Conservation (phyloP, 345 rosid genomes). For the Hibiscus tridactylites region DNA sequence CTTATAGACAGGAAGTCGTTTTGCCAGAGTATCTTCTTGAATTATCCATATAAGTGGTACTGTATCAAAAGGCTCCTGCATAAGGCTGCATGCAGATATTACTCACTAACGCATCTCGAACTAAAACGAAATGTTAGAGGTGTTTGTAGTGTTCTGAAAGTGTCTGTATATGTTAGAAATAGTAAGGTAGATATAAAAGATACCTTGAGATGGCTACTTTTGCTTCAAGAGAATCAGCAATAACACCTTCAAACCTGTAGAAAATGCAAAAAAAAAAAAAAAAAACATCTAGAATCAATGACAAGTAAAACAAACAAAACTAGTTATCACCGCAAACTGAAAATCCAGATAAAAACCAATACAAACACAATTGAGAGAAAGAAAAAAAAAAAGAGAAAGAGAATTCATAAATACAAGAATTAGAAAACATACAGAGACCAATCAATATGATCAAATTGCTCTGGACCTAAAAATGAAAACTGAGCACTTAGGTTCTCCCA, state of each 20-base stretch:
- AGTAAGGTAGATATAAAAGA: slow-evolving; percentile 2
- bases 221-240: slow-evolving; percentile 79
- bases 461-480: slow-evolving; percentile 40
- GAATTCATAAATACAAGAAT: not conserved
- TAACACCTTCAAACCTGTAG: slow-evolving; percentile 79
- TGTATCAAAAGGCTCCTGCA: slow-evolving; percentile 93
- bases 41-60: slow-evolving; percentile 89
- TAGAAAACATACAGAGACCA: slow-evolving; percentile 67
- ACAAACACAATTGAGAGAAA: not conserved
- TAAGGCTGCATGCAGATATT: slow-evolving; percentile 85
- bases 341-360: slow-evolving; percentile 11
- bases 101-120: slow-evolving; percentile 40
- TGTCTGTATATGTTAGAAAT: not conserved
- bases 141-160: not conserved
- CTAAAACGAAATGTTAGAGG: slow-evolving; percentile 14
- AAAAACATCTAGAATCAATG: slow-evolving; percentile 13
- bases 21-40: slow-evolving; percentile 82
- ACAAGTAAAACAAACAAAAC: slow-evolving; percentile 14
- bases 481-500: slow-evolving; percentile 63
- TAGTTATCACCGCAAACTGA: not conserved
- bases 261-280: slow-evolving; percentile 12
- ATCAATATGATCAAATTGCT: slow-evolving; percentile 50
- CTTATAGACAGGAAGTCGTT: slow-evolving; percentile 58
- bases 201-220: slow-evolving; percentile 76
- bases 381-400: not conserved